Evolutionary conservation across 352 stramenopile genomes (phyloP).

Genomic region (Phytophthora europaea): DNA sequence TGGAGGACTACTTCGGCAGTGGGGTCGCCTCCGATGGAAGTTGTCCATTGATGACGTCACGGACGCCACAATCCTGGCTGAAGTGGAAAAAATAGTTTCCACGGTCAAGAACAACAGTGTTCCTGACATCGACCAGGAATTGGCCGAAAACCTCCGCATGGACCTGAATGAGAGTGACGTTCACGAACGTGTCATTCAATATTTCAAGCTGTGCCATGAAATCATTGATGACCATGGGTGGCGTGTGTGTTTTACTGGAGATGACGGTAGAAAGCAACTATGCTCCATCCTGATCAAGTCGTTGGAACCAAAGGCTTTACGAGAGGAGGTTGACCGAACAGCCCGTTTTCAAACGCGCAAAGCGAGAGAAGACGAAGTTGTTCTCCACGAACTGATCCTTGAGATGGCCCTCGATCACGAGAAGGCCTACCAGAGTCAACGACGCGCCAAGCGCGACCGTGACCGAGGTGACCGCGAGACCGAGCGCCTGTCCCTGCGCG

Average conservation of each 20-base stretch:
- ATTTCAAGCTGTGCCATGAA: neutral
- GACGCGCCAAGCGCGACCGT: conserved; percentile 3
- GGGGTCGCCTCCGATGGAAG: neutral
- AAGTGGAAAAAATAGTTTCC: too few species aligned
- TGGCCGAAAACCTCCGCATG: too few species aligned
- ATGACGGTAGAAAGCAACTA: neutral
- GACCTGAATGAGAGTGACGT: too few species aligned
- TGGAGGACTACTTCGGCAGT: neutral
- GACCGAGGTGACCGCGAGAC: too few species aligned
- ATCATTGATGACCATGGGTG: conserved; percentile 6
- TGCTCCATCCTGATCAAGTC: neutral
- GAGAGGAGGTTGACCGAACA: conserved; percentile 2
- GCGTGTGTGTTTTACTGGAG: neutral
- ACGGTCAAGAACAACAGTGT: neutral
- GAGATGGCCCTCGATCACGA: conserved; percentile 3
- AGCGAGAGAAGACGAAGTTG: conserved; percentile 7
- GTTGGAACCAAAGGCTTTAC: neutral
- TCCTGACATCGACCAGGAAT: neutral
- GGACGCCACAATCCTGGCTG: neutral
- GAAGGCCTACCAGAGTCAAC: neutral
- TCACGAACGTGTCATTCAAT: too few species aligned
- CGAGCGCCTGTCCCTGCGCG: too few species aligned
- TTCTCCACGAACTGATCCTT: neutral
- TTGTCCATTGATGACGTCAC: neutral
- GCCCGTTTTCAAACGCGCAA: neutral